Percentiles rank a stretch among this genome's conserved stretches.
Conservation (phyloP, 2,329 filamentous ascomycete genomes). For the Torrubiellomyces zombiae region DNA sequence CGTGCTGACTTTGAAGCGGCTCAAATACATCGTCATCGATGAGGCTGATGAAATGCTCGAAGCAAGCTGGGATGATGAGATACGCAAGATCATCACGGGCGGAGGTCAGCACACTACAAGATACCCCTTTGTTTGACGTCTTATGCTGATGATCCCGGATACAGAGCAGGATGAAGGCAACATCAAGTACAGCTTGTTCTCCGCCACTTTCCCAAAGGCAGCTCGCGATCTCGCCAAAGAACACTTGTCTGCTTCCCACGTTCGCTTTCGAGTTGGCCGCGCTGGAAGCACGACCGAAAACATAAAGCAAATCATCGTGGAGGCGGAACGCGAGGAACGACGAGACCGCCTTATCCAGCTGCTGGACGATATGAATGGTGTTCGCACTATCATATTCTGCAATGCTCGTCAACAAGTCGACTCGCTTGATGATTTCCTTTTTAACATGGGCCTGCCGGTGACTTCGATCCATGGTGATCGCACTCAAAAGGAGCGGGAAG, state of each 20-base stretch:
- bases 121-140: not conserved
- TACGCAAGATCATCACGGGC: constrained; percentile 61
- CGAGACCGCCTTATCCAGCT: constrained; percentile 55
- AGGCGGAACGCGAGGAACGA: constrained; percentile 50
- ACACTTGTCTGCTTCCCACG: constrained; percentile 56
- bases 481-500: constrained; percentile 81
- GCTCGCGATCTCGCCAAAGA: constrained; percentile 62
- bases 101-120: constrained; percentile 48
- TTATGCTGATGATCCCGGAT: not conserved
- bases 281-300: constrained; percentile 70
- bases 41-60: constrained; percentile 90
- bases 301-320: constrained; percentile 63
- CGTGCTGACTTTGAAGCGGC: constrained; percentile 53
- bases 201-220: constrained; percentile 76
- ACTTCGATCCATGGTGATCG: constrained; percentile 82
- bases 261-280: constrained; percentile 75
- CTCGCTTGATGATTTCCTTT: constrained; percentile 74
- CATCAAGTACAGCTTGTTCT: constrained; percentile 68
- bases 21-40: constrained; percentile 73
- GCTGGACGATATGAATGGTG: constrained; percentile 50
- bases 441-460: constrained; percentile 60
- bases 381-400: constrained; percentile 77
- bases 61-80: constrained; percentile 59
- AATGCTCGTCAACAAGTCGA: constrained; percentile 69
- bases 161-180: constrained; percentile 59